Evolutionary conservation across 306 rosid genomes (phyloP), one percentile per base, ranked within the genome.

Genomic region (Vachellia collinsii): DNA sequence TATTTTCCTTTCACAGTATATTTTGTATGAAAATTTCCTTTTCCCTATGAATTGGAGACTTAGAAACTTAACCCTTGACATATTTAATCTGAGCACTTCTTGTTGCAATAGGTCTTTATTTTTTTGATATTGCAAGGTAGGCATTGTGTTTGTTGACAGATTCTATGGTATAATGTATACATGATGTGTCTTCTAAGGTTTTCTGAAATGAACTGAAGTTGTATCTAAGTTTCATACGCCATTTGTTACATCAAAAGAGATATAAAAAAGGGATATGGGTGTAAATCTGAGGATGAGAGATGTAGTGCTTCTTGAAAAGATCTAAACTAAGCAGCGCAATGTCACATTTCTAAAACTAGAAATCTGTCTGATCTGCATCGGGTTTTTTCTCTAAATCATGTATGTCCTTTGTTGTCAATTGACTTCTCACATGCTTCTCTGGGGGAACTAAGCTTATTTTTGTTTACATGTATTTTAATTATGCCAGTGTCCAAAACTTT

Each of bases 11-110:
- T 71, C 76, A 46, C 29, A 36, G 41, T 70, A 34, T 59, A 47
- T 75, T 3, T 38, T 62, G 42, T 69, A 14, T 65, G 75, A 37
- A 48, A 66, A n/a, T 79, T 65, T 74, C 42, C 51, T 82, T 75
- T 11, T 59, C 64, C 79, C 53, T 72, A 29, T 65, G 80, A 67
- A 78, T 75, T 65, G 70, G 82, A 68, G 76, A 56, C 43, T 58
- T 58, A 10, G 29, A 56, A 7, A 59, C 6, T 61, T 1, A 29
- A 58, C 62, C 75, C 41, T 36, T 39, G 70, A 46, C 42, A 62
- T 62, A 36, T 56, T 29, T 17, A 25, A 72, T 68, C 41, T 43
- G 58, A 74, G 53, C 46, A 51, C 68, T 25, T 53, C 36, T 36
- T 79, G 20, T 46, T 71, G 51, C 53, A 56, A 36, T 71, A 62